Conservation (phyloP, 305 asterid species). For the Striga hermonthica region DNA sequence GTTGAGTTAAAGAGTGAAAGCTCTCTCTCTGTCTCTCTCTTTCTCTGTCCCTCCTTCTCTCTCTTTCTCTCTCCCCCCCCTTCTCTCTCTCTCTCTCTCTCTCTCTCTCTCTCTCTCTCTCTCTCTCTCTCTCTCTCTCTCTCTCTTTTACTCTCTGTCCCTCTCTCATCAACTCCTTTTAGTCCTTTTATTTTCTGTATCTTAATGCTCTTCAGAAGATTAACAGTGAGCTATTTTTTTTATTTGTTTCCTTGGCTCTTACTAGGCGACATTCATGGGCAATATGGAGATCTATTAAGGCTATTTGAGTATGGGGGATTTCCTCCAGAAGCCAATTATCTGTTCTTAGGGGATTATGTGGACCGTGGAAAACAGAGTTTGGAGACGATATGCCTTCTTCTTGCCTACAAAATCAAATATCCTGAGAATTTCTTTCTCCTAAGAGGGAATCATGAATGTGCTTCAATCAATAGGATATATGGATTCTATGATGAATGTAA, state of each 20-base stretch:
- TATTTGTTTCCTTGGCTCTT: not conserved
- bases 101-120: not conserved
- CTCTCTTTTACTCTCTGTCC: not conserved
- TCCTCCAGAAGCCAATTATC: constrained; percentile 11
- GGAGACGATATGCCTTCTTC: constrained; percentile 10
- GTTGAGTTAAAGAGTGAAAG: not conserved
- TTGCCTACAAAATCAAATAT: constrained; percentile 14
- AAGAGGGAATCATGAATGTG: constrained; percentile 9
- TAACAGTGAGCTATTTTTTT: not conserved
- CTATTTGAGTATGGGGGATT: constrained; percentile 12
- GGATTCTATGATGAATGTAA: constrained; percentile 6
- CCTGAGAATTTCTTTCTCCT: constrained; percentile 11
- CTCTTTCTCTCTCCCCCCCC: no score
- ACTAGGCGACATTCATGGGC: constrained; percentile 57
- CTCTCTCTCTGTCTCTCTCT: not conserved
- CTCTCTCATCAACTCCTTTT: not conserved
- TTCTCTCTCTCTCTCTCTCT: not conserved
- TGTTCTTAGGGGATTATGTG: constrained; percentile 7
- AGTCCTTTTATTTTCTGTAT: not conserved
- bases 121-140: not conserved
- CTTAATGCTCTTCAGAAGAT: not conserved
- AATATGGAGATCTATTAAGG: constrained; percentile 44
- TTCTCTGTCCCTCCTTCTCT: not conserved
- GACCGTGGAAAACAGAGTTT: constrained; percentile 15
- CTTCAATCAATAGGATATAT: constrained; percentile 13